Base-by-base conservation (phyloP, 495 filamentous ascomycete genomes). In the Penicillium verhagenii region DNA sequence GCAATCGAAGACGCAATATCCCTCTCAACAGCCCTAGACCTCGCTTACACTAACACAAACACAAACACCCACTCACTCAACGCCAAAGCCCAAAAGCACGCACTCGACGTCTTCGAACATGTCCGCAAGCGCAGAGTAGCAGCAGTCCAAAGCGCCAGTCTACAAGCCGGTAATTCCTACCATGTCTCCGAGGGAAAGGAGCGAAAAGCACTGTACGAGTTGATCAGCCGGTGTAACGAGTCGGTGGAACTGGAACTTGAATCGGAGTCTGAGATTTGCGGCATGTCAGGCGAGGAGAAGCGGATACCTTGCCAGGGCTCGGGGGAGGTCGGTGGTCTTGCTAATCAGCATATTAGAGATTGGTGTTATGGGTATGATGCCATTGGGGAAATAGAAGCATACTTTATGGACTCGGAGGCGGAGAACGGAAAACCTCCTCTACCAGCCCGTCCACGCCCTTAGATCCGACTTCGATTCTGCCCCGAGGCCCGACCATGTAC, bases 391-490 rank as follows among this genome's bases (percentile, higher is more conserved):
- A 31, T 31, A 31, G 5, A 11, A 11, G 1, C 28, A 8, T 6
- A 8, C 3, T 31, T 31, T 9, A n/a, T n/a, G n/a, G n/a, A n/a
- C n/a, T n/a, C n/a, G n/a, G n/a, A n/a, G n/a, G n/a, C n/a, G n/a
- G n/a, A n/a, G n/a, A n/a, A n/a, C n/a, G n/a, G n/a, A n/a, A 85
- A 14, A 89, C 86, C 51, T 72, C 74, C 50, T 79, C 79, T 3
- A 92, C 83, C 47, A 97, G 62, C 2, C 82, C 82, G 13, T 83
- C 82, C 26, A 95, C 86, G 13, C 85, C 88, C 31, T 81, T 77
- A 50, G 82, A 81, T 3, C 86, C 87, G 25, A 98, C 86, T 66
- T 98, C 94, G 11, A 90, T 75, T 72, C 89, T 96, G 14, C 91
- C 93, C 28, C 94, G 79, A 26, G 90, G 86, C 4, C 91, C 92